Conservation (phyloP, 2,329 filamentous ascomycete genomes). For the Fusarium goolgardi region DNA sequence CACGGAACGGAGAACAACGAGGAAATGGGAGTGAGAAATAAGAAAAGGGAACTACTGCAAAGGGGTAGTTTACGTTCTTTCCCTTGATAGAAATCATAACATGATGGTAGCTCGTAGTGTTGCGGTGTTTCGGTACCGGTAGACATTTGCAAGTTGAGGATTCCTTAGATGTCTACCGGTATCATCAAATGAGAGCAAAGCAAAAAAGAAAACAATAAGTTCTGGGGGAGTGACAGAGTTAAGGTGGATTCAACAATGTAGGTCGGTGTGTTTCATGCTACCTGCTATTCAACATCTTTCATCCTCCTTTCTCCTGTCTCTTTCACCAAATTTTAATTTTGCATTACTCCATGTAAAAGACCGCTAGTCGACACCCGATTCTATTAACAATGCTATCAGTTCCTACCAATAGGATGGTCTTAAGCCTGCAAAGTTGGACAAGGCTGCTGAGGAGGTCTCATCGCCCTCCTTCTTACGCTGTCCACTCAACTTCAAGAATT, state of each 20-base stretch:
- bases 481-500: conserved; percentile 67
- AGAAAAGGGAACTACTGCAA: conserved; percentile 19
- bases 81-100: background rate
- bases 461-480: conserved; percentile 77
- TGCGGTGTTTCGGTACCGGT: conserved; percentile 10
- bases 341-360: conserved; percentile 26
- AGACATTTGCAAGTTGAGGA: background rate
- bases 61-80: conserved; percentile 6
- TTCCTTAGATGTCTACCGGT: conserved; percentile 2
- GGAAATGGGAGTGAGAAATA: background rate
- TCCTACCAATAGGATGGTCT: conserved; percentile 70
- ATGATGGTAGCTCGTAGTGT: background rate
- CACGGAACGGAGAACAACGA: background rate
- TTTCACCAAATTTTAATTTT: conserved; percentile 30
- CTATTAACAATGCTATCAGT: conserved; percentile 25
- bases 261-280: conserved; percentile 38
- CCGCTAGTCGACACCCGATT: conserved; percentile 29
- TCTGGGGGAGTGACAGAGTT: background rate
- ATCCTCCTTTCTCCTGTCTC: conserved; percentile 11
- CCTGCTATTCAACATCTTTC: conserved; percentile 39
- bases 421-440: conserved; percentile 69
- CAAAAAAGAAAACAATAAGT: conserved; percentile 1
- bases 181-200: conserved; percentile 7
- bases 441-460: conserved; percentile 57
- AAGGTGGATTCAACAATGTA: conserved; percentile 19